phyloP scores from a whole-genome alignment of 768 basidiomycete species.

The Suillus lakei region DNA sequence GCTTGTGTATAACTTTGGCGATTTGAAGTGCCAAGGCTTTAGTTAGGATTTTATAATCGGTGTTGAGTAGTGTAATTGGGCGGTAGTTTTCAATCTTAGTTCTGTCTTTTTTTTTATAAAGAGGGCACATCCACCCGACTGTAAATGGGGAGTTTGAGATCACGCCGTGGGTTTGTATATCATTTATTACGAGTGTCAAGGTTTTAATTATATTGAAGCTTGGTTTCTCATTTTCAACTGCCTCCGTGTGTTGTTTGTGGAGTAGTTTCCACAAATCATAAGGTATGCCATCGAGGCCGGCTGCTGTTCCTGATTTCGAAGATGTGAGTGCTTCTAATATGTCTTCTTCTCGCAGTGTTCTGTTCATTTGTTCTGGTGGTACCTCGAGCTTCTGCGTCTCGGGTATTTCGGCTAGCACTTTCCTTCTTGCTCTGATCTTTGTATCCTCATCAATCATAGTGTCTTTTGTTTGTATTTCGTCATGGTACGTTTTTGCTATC shows the following conservation, averaged over 20 bases:
- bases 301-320: conserved; percentile 24
- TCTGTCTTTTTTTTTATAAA: conserved; percentile 47
- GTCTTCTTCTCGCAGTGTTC: conserved; percentile 13
- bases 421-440: too few species aligned
- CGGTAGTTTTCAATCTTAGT: conserved; percentile 39
- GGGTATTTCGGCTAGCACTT: too few species aligned
- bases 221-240: not conserved
- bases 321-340: conserved; percentile 18
- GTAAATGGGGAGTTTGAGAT: too few species aligned
- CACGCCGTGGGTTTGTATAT: conserved; percentile 35
- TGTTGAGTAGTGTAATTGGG: conserved; percentile 42
- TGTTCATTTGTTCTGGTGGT: not conserved
- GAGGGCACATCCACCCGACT: too few species aligned
- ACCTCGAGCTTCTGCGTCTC: too few species aligned
- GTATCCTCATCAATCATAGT: too few species aligned
- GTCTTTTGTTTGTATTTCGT: too few species aligned
- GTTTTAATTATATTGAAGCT: conserved; percentile 15
- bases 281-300: conserved; percentile 32
- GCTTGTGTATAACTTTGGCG: not conserved
- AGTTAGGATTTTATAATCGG: conserved; percentile 38
- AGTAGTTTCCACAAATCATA: conserved; percentile 34
- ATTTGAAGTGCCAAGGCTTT: conserved; percentile 27
- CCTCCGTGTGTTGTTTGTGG: not conserved
- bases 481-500: too few species aligned
- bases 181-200: conserved; percentile 17